A percentile compares a stretch with the other conserved stretches of the same genome.
Conservation (phyloP, 345 rosid genomes). For the Nephelium lappaceum region DNA sequence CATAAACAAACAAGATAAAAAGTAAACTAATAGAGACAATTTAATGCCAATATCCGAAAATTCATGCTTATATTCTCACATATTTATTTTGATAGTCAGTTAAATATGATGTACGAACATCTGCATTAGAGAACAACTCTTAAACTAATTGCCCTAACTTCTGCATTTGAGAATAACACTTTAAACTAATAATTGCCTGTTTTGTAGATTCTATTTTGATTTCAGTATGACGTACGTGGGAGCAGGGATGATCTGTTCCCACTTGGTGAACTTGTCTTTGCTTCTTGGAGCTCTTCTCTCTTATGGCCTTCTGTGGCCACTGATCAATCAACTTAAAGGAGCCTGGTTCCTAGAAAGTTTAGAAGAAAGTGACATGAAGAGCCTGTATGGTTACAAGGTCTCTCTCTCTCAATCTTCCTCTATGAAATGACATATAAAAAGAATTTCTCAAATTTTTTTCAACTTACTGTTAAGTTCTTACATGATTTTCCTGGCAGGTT, state of each 20-base stretch:
- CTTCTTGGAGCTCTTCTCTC: slow-evolving; percentile 85
- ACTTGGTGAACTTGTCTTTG: slow-evolving; percentile 83
- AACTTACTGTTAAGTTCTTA: not conserved
- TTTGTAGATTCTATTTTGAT: slow-evolving; percentile 79
- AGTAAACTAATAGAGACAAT: not conserved
- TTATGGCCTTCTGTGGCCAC: slow-evolving; percentile 91
- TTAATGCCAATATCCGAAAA: not conserved
- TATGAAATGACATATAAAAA: not conserved
- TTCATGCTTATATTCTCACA: too few relatives aligned
- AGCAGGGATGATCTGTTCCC: slow-evolving; percentile 94
- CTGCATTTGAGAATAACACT: not conserved
- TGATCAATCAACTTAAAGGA: slow-evolving; percentile 65
- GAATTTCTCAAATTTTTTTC: not conserved
- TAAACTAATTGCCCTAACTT: too few relatives aligned
- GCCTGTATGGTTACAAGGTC: slow-evolving; percentile 85
- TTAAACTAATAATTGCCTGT: not conserved
- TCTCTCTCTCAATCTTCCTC: slow-evolving; percentile 10
- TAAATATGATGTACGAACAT: not conserved
- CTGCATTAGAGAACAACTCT: too few relatives aligned
- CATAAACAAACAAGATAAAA: not conserved
- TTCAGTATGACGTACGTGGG: slow-evolving; percentile 85
- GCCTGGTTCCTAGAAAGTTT: slow-evolving; percentile 69
- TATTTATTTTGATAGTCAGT: too few relatives aligned
- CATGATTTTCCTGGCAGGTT: slow-evolving; percentile 41
- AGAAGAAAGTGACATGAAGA: slow-evolving; percentile 77